Conservation (phyloP, 345 rosid species). For the Nasturtium officinale region DNA sequence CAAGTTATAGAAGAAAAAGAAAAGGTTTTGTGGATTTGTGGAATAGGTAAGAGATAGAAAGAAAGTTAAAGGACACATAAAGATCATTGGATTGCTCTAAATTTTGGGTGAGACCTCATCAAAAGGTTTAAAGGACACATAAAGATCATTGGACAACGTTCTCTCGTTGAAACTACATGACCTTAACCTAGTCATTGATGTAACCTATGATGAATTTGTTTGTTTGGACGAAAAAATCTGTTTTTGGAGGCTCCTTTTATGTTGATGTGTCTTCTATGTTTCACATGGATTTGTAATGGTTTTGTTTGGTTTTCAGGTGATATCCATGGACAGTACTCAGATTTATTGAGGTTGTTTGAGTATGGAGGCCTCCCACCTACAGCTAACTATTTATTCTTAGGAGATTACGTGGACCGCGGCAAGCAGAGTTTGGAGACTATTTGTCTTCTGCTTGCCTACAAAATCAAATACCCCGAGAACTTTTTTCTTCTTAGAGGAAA, state of each 20-base stretch:
- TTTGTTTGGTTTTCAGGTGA: conserved; percentile 60
- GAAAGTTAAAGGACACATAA: conserved; percentile 30
- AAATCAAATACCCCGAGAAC: conserved; percentile 86
- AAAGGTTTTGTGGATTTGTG: conserved; percentile 6
- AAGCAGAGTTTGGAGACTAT: conserved; percentile 95
- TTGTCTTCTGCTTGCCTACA: conserved; percentile 89
- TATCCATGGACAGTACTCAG: conserved; percentile 88
- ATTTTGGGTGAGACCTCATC: conserved; percentile 29
- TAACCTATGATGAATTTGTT: conserved; percentile 22
- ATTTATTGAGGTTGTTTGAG: conserved; percentile 85
- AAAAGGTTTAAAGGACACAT: conserved; percentile 15
- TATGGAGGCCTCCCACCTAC: conserved; percentile 90
- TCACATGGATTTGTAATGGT: conserved; percentile 23
- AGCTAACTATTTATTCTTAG: conserved; percentile 85
- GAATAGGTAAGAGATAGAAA: conserved; percentile 37
- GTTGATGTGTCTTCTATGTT: conserved; percentile 14
- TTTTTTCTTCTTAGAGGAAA: conserved; percentile 89
- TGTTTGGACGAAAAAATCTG: conserved; percentile 1
- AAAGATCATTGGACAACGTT: conserved; percentile 6
- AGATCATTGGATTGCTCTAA: conserved; percentile 43
- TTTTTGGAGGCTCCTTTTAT: background rate
- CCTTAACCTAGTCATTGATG: background rate
- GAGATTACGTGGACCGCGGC: conserved; percentile 94
- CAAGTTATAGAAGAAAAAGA: conserved; percentile 1
- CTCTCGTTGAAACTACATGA: conserved; percentile 3